Evolutionary conservation across 179 eudicot species (phyloP).

Genomic region (Silene vulgaris): DNA sequence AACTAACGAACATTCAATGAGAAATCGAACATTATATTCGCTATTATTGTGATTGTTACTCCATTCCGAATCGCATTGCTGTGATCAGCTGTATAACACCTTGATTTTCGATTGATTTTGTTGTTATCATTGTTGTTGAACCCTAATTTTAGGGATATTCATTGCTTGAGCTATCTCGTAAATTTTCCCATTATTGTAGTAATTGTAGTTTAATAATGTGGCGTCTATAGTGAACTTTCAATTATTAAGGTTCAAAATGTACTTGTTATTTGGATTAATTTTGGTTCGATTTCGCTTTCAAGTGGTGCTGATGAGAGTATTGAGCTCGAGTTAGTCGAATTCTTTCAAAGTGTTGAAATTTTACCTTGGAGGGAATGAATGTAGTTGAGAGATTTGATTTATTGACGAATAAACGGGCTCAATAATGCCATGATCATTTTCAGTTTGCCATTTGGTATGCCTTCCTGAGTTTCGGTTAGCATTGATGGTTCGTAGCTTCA

Average conservation of each 20-base stretch:
- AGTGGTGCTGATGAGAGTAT: neutral
- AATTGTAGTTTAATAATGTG: neutral
- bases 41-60: too few relatives aligned
- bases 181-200: neutral
- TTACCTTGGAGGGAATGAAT: conserved; percentile 60
- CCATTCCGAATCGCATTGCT: neutral
- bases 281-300: neutral
- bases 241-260: neutral
- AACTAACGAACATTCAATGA: neutral
- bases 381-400: conserved; percentile 81
- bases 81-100: neutral
- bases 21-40: neutral
- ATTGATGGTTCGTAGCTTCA: conserved; percentile 51
- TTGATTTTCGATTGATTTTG: neutral
- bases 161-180: neutral
- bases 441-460: conserved; percentile 59
- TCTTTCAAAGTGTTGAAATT: conserved; percentile 49
- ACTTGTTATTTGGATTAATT: neutral
- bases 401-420: conserved; percentile 47
- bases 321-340: neutral
- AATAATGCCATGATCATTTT: conserved; percentile 70
- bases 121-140: neutral
- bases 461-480: conserved; percentile 38
- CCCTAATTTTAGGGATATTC: neutral
- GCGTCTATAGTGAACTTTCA: neutral